Evolutionary conservation across 83 land plant species (phyloP).

Genomic region (Picea abies): DNA sequence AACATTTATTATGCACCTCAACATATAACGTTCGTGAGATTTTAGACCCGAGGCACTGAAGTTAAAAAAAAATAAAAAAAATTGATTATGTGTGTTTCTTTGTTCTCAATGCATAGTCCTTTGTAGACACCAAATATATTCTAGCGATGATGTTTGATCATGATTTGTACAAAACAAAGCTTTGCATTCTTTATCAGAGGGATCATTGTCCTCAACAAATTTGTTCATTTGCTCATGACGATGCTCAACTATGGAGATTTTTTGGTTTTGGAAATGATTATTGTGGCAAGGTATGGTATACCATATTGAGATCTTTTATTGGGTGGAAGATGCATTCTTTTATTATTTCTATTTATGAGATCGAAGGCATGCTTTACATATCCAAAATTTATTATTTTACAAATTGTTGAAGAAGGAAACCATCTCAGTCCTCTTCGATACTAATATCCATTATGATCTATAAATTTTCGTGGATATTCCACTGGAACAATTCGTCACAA

Average conservation of each 20-base stretch:
- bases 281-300: background rate
- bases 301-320: constrained; percentile 2
- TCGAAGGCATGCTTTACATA: constrained; percentile 3
- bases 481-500: too few relatives aligned
- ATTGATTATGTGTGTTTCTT: too few relatives aligned
- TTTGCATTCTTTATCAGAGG: constrained; percentile 22
- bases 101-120: too few relatives aligned
- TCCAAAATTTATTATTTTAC: constrained; percentile 13
- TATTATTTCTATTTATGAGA: constrained; percentile 18
- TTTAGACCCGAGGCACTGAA: too few relatives aligned
- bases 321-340: background rate
- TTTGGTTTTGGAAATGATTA: constrained; percentile 2
- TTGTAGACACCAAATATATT: background rate
- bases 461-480: too few relatives aligned
- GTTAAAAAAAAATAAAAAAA: too few relatives aligned
- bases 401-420: constrained; percentile 15
- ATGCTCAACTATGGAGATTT: constrained; percentile 22
- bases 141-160: constrained; percentile 17
- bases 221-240: constrained; percentile 29
- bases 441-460: constrained; percentile 5
- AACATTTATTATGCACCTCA: too few relatives aligned
- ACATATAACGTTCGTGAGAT: too few relatives aligned
- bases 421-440: background rate
- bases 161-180: constrained; percentile 28
- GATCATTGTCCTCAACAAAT: constrained; percentile 30